These are phyloP conservation scores for Daldinia vernicosa DNA, from an alignment of 495 filamentous ascomycete species.

Conservation along the genomic window DNA sequence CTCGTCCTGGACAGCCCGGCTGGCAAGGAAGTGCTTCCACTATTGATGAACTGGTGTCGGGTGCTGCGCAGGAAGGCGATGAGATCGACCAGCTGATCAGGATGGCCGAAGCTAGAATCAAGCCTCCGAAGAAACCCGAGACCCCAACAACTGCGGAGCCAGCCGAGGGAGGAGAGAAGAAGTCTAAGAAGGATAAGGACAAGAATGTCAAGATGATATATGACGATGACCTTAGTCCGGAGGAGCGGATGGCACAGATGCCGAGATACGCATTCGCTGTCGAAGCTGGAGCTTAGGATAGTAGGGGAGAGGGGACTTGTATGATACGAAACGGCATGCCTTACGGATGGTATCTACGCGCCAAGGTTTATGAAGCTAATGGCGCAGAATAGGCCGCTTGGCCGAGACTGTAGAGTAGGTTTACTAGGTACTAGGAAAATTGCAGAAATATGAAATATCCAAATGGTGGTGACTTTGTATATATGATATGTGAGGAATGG, in stretches of 20 bases:
- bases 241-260: constrained; percentile 85
- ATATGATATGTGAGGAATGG: neutral
- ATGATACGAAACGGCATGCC: constrained; percentile 20
- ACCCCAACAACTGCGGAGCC: constrained; percentile 49
- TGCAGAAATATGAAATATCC: constrained; percentile 10
- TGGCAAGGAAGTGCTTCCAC: constrained; percentile 56
- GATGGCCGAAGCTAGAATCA: constrained; percentile 66
- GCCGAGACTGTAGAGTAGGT: constrained; percentile 6
- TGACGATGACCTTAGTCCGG: constrained; percentile 79
- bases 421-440: constrained; percentile 14
- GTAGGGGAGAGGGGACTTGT: constrained; percentile 1
- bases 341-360: constrained; percentile 10
- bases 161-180: constrained; percentile 65
- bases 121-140: constrained; percentile 59
- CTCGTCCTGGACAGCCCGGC: constrained; percentile 52
- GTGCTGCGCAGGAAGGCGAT: constrained; percentile 59
- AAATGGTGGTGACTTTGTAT: neutral
- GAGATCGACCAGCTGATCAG: constrained; percentile 67
- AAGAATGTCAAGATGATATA: constrained; percentile 79
- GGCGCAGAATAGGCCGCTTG: constrained; percentile 4
- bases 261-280: constrained; percentile 78
- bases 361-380: constrained; percentile 20
- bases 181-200: constrained; percentile 74
- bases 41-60: constrained; percentile 70
- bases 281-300: constrained; percentile 45